Conservation (phyloP, 139 green algal genomes). For the Chlorella vulgaris region DNA sequence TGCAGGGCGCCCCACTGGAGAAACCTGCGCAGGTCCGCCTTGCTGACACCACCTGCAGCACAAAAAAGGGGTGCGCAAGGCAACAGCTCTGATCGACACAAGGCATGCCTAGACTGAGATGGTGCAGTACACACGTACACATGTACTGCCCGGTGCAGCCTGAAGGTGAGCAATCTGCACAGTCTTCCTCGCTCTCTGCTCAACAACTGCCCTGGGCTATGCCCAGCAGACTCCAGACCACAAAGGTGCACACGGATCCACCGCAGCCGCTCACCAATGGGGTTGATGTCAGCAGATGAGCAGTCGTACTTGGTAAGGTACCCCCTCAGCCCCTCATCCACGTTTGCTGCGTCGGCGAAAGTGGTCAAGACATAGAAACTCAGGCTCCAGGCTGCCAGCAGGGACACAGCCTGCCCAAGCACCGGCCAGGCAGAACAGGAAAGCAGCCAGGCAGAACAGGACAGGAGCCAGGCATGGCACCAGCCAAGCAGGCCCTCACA, state of each 20-base stretch:
- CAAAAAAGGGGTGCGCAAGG: background rate
- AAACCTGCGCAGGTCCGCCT: constrained; percentile 82
- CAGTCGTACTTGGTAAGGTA: constrained; percentile 96
- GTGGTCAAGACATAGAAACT: background rate
- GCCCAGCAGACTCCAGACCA: no score
- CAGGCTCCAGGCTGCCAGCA: background rate
- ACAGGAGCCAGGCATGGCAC: background rate
- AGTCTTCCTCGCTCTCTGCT: no score
- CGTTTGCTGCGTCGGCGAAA: constrained; percentile 72
- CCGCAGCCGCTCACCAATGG: constrained; percentile 73
- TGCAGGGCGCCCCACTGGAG: constrained; percentile 80
- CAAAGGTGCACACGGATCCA: background rate
- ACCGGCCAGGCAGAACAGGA: background rate
- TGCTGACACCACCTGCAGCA: constrained; percentile 74
- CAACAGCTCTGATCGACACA: no score
- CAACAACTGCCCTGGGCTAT: no score
- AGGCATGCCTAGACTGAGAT: no score
- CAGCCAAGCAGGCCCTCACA: background rate
- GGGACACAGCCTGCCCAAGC: background rate
- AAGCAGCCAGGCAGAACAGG: background rate
- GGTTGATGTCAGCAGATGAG: constrained; percentile 94
- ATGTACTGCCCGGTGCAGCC: background rate
- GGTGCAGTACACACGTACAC: no score
- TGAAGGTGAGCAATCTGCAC: no score
- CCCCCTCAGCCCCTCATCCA: constrained; percentile 93